Evolutionary conservation across 1,139 yeast species (phyloP).

Genomic region (Arxiozyma slooffiae): DNA sequence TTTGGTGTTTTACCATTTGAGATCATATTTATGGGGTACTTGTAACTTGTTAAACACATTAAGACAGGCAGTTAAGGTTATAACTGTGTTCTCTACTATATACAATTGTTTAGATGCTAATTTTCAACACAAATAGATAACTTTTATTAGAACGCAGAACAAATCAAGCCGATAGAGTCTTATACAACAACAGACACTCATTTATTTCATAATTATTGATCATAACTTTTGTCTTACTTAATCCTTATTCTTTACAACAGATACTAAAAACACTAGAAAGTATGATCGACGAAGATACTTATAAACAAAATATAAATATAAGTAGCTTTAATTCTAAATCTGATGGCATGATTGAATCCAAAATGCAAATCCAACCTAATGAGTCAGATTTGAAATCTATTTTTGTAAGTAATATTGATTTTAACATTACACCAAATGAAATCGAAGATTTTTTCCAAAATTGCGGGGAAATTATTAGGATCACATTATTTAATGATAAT

Average conservation of each 20-base stretch:
- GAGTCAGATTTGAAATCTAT: constrained; percentile 67
- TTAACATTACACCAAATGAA: constrained; percentile 69
- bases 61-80: not conserved
- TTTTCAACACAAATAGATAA: no score
- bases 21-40: no score
- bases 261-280: no score
- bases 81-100: not conserved
- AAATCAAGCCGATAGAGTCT: not conserved
- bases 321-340: not conserved
- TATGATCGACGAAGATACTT: not conserved
- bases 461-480: constrained; percentile 69
- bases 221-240: not conserved
- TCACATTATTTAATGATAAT: constrained; percentile 45
- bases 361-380: constrained; percentile 27
- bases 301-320: not conserved
- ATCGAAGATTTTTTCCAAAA: constrained; percentile 66
- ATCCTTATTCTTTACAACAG: not conserved
- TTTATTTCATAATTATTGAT: no score
- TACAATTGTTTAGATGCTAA: not conserved
- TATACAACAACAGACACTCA: no score
- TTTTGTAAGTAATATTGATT: constrained; percentile 83
- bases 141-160: not conserved
- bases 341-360: not conserved
- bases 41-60: not conserved
- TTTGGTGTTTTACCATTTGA: no score